These are phyloP conservation scores for Schrenkiella parvula DNA, from an alignment of 345 rosid genomes.

Conservation along the genomic window DNA sequence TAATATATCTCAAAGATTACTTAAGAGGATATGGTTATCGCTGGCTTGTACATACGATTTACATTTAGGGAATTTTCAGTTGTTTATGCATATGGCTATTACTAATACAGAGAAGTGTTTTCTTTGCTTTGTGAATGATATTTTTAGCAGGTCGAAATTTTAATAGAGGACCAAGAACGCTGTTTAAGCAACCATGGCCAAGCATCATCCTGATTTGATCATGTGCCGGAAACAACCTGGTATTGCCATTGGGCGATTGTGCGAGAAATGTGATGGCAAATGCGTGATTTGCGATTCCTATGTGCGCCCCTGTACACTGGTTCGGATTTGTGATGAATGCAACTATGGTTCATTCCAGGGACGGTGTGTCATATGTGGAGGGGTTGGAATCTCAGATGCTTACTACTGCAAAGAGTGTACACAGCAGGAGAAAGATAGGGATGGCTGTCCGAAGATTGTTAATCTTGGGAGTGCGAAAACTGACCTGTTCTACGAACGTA, in stretches of 20 bases:
- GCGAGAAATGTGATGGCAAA: constrained; percentile 67
- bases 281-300: constrained; percentile 69
- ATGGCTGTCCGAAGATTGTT: constrained; percentile 66
- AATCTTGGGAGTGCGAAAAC: constrained; percentile 71
- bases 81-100: neutral
- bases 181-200: constrained; percentile 42
- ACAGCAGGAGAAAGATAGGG: constrained; percentile 67
- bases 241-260: constrained; percentile 62
- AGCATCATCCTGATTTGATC: constrained; percentile 75
- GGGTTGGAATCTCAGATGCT: constrained; percentile 68
- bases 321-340: constrained; percentile 69
- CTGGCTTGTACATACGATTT: neutral
- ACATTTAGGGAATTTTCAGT: neutral
- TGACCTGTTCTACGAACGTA: constrained; percentile 56
- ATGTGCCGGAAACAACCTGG: constrained; percentile 81
- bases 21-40: neutral
- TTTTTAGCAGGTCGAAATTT: neutral
- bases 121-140: neutral
- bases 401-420: constrained; percentile 76
- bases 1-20: neutral
- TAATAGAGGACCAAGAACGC: neutral
- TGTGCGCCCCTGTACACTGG: constrained; percentile 68
- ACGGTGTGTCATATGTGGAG: constrained; percentile 66
- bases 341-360: constrained; percentile 75
- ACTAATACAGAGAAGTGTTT: neutral